Percentiles rank a stretch among this genome's conserved stretches.
These are phyloP conservation scores for Lichtheimia corymbifera DNA, from an alignment of 371 early-diverging fungal genomes.

Conservation along the genomic window DNA sequence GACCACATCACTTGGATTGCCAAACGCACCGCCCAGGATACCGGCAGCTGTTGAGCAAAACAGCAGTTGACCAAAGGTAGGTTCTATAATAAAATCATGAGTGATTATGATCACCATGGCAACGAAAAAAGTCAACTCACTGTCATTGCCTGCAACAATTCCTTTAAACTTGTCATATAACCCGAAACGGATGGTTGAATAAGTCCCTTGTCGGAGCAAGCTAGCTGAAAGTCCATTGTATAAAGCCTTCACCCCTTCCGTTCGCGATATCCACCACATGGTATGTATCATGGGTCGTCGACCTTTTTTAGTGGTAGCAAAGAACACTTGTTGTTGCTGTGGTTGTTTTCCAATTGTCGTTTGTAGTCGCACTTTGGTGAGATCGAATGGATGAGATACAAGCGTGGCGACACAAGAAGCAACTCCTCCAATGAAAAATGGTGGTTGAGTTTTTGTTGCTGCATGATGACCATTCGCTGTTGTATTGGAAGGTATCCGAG, in stretches of 20 bases:
- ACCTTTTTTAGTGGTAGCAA: conserved; percentile 16
- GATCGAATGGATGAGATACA: conserved; percentile 76
- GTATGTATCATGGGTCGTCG: conserved; percentile 44
- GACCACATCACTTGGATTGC: conserved; percentile 76
- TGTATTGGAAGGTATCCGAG: conserved; percentile 5
- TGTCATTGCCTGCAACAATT: conserved; percentile 43
- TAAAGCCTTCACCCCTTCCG: conserved; percentile 50
- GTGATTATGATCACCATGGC: neutral
- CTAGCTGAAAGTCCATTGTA: conserved; percentile 68
- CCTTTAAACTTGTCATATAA: conserved; percentile 64
- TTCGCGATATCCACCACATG: conserved; percentile 37
- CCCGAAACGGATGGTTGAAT: conserved; percentile 73
- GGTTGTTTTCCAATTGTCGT: conserved; percentile 39
- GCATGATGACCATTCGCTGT: neutral
- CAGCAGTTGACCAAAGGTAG: conserved; percentile 52
- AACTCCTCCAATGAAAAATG: conserved; percentile 63
- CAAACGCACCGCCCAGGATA: conserved; percentile 66
- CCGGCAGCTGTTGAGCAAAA: conserved; percentile 67
- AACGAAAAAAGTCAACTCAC: conserved; percentile 23
- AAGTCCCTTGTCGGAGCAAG: conserved; percentile 68
- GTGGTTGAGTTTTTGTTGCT: conserved; percentile 23
- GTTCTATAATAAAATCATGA: conserved; percentile 24
- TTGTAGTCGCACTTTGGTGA: conserved; percentile 76
- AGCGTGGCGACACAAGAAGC: conserved; percentile 66
- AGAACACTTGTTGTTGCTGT: no score